Base-by-base conservation (phyloP, 2,329 filamentous ascomycete species). In the Claviceps citrina region DNA sequence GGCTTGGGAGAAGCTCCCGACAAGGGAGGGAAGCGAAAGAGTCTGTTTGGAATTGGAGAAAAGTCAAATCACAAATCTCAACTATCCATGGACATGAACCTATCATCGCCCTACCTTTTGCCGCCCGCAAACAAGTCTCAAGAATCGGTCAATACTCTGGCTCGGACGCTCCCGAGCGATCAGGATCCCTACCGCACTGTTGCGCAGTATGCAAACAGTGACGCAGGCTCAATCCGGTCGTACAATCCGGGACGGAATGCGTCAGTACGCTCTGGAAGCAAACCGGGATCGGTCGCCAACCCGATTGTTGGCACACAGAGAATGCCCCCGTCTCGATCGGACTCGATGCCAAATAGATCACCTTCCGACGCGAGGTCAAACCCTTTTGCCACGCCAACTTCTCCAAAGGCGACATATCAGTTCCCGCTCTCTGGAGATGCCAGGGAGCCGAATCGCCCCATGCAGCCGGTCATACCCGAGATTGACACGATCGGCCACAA, bases 51-150 rank as follows among this genome's bases (percentile, higher is more conserved):
- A 34, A 69, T 62, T 15, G 76, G 76, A 20, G 70, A 84, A 53
- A 77, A 77, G 56, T 58, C 62, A 18, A 46, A 51, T 27, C 60
- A 63, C 48, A 57, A 59, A 38, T 60, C 64, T 36, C 76, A 80
- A 50, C 59, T 81, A 37, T 82, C 78, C 26, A 75, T 89, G 71
- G 73, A 77, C 50, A 74, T 87, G 71, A 76, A 81, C 53, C 68
- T 87, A 36, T 76, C 74, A 26, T 91, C 79, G 51, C 91, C 91
- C 2, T 98, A 96, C 57, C 72, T 98, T n/a, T 70, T 96, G n/a
- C 87, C 91, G 4, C 83, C 84, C 1, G 78, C 89, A 16, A 77
- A 91, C 31, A 70, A 74, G 53, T 95, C 89, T 1, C 75, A 76
- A 33, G 86, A 94, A 49, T 95, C 89, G 5, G 68, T 96, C 46